Evolutionary conservation across 208 protist species (phyloP), one percentile per base, ranked within the genome.

Genomic region (Lotmaria passim): DNA sequence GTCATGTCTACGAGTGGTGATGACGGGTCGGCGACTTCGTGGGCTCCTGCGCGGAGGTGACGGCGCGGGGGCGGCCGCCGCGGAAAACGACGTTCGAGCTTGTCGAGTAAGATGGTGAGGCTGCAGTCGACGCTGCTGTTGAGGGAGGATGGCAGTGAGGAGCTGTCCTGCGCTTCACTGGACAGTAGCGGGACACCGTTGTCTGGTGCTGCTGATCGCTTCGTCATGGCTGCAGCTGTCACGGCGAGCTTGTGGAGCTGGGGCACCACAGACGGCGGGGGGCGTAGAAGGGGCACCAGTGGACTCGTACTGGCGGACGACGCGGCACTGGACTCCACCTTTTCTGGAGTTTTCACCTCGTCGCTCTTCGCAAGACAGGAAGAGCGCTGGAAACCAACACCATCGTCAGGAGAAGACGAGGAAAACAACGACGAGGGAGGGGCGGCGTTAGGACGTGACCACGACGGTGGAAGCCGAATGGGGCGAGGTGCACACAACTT

Each of bases 101-200:
- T 34, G 0, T 43, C 28, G 17, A 66, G 53, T 24, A 60, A n/a
- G 28, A 33, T 46, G 15, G 39, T 50, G 58, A 74, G 23, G 50
- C 59, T 74, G 3, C 19, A 38, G n/a, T 28, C 14, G 34, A 4
- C 28, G 31, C 58, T 66, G 14, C 23, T 59, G 10, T 48, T 38
- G 17, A 52, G 33, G n/a, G 58, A 66, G 24, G 31, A 64, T 5
- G 2, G n/a, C 23, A 52, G 47, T 0, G 47, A 36, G 4, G 58
- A 73, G 36, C 44, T 50, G 5, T 34, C 44, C 1, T 7, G 23
- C 41, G 21, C 14, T 28, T 53, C 44, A 11, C 41, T 41, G 14
- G 17, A 23, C 10, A 53, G 8, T 19, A 21, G 10, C 3, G 59
- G 41, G n/a, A n/a, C n/a, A n/a, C n/a, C n/a, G n/a, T n/a, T n/a